Conservation (phyloP, 192 early-diverging fungal species). For the Nowakowskiella sp. region DNA sequence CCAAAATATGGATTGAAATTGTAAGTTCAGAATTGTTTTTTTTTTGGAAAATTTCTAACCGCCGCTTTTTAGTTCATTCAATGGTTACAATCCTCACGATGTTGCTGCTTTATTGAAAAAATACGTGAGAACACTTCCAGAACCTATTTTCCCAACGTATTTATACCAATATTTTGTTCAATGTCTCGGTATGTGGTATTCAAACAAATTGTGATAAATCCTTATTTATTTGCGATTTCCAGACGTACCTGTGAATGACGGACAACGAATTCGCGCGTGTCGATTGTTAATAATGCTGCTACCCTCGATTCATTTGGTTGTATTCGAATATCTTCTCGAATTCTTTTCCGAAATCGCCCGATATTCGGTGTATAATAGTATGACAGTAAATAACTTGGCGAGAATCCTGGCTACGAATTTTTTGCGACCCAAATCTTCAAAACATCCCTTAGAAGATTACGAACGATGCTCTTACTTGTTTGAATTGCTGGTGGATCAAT, state of each 20-base stretch:
- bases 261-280: slow-evolving; percentile 26
- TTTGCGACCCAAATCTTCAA: slow-evolving; percentile 28
- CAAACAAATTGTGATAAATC: background rate
- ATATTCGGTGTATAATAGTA: slow-evolving; percentile 29
- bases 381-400: slow-evolving; percentile 35
- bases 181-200: slow-evolving; percentile 20
- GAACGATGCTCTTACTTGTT: slow-evolving; percentile 34
- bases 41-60: slow-evolving; percentile 1
- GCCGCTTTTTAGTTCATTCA: slow-evolving; percentile 20
- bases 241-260: slow-evolving; percentile 36
- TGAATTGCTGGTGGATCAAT: slow-evolving; percentile 35
- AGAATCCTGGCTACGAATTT: slow-evolving; percentile 41
- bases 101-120: slow-evolving; percentile 42
- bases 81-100: slow-evolving; percentile 41
- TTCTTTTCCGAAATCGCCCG: slow-evolving; percentile 24
- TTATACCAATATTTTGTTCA: slow-evolving; percentile 37
- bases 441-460: slow-evolving; percentile 37
- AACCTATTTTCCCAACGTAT: slow-evolving; percentile 38
- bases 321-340: slow-evolving; percentile 35
- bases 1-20: slow-evolving; percentile 32
- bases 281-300: slow-evolving; percentile 39
- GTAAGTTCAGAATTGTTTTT: slow-evolving; percentile 2
- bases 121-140: slow-evolving; percentile 36
- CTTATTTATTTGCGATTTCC: background rate
- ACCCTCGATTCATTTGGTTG: slow-evolving; percentile 32